Evolutionary conservation across 2,329 filamentous ascomycete genomes (phyloP).

Genomic region (Aphanoascus verrucosus): DNA sequence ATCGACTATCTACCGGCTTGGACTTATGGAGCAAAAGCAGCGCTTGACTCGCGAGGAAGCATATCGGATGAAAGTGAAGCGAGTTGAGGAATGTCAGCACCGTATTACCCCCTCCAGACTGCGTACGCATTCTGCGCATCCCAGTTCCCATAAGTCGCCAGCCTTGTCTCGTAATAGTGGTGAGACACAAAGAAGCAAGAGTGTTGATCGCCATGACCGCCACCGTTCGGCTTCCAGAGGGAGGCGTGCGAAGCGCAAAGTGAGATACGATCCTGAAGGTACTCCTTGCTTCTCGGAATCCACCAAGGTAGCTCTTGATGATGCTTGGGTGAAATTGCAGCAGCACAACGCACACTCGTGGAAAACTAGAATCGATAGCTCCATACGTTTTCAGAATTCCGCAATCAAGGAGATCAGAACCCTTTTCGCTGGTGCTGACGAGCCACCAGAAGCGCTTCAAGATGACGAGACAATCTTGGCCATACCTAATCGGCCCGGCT

Average conservation of each 20-base stretch:
- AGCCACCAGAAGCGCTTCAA: slow-evolving; percentile 68
- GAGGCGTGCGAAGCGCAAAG: slow-evolving; percentile 31
- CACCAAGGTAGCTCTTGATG: slow-evolving; percentile 61
- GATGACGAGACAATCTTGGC: slow-evolving; percentile 77
- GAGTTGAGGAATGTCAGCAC: slow-evolving; percentile 57
- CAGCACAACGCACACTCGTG: slow-evolving; percentile 79
- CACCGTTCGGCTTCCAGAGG: slow-evolving; percentile 22
- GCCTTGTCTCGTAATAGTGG: slow-evolving; percentile 26
- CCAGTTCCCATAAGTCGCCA: slow-evolving; percentile 33
- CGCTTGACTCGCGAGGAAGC: slow-evolving; percentile 81
- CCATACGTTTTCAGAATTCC: slow-evolving; percentile 56
- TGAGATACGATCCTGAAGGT: slow-evolving; percentile 68
- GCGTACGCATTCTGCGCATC: slow-evolving; percentile 43
- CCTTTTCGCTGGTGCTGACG: slow-evolving; percentile 71
- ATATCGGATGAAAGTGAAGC: slow-evolving; percentile 77
- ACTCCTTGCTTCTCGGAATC: slow-evolving; percentile 60
- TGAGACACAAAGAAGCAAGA: slow-evolving; percentile 44
- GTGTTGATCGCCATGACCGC: slow-evolving; percentile 40
- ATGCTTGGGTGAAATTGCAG: slow-evolving; percentile 65
- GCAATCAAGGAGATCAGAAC: slow-evolving; percentile 69
- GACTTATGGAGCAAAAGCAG: slow-evolving; percentile 80
- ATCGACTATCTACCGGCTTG: slow-evolving; percentile 83
- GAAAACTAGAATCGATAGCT: slow-evolving; percentile 79
- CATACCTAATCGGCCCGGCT: slow-evolving; percentile 70
- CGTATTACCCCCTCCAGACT: slow-evolving; percentile 42